A percentile compares a stretch with the other conserved stretches of the same genome.
Evolutionary conservation across 495 filamentous ascomycete genomes (phyloP).

Genomic region (Penicillium samsonianum): DNA sequence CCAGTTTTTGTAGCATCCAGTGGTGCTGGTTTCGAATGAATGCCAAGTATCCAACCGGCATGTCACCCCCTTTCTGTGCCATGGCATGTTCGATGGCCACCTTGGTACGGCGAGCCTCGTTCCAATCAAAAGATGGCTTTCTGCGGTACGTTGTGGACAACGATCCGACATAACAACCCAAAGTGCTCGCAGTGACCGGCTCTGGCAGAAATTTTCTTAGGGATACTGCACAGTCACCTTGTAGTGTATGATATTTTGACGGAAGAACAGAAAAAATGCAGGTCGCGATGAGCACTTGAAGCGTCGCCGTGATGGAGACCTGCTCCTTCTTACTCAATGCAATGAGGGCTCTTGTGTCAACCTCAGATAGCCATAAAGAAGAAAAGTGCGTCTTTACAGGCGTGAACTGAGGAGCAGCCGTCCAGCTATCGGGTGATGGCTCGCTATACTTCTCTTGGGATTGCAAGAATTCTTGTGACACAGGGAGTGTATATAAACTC

Average conservation of each 20-base stretch:
- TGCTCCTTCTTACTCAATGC: constrained; percentile 5
- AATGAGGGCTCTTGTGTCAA: background rate
- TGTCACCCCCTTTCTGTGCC: constrained; percentile 8
- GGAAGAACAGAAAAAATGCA: constrained; percentile 7
- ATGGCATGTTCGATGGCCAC: constrained; percentile 3
- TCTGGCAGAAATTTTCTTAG: constrained; percentile 3
- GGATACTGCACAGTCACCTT: constrained; percentile 13
- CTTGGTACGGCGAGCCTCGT: constrained; percentile 13
- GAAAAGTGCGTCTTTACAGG: constrained; percentile 10
- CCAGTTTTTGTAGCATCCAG: constrained; percentile 18
- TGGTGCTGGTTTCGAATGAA: constrained; percentile 13
- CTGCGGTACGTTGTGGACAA: background rate
- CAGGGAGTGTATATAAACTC: background rate
- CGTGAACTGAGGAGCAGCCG: background rate
- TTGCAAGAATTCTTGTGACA: background rate
- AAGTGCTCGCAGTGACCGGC: constrained; percentile 4
- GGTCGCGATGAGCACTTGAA: constrained; percentile 5
- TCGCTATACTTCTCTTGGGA: constrained; percentile 1
- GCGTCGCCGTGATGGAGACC: constrained; percentile 6
- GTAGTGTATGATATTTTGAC: constrained; percentile 1
- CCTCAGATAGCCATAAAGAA: constrained; percentile 8
- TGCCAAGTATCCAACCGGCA: constrained; percentile 15
- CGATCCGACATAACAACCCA: constrained; percentile 15
- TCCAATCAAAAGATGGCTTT: constrained; percentile 7
- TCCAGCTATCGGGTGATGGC: constrained; percentile 8